Evolutionary conservation across 176 grass and related monocot species (phyloP).

Genomic region (Chloris gayana): DNA sequence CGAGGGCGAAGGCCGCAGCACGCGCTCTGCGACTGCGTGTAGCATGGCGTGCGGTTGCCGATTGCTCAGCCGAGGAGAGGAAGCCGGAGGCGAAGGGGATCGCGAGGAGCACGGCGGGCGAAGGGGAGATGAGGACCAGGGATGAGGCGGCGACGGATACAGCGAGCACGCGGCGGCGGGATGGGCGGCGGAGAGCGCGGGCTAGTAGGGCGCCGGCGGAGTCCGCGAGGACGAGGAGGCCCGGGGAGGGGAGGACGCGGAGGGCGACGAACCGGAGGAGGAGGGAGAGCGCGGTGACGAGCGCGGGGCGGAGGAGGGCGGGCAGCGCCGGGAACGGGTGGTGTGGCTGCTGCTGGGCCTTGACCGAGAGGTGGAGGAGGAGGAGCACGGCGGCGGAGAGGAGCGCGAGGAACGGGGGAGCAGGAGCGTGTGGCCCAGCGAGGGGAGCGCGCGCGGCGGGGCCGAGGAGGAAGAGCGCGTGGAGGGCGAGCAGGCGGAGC

Average conservation of each 20-base stretch:
- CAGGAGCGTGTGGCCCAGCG: constrained; percentile 33
- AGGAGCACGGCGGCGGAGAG: constrained; percentile 45
- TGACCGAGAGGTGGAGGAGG: constrained; percentile 38
- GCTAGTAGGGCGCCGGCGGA: constrained; percentile 67
- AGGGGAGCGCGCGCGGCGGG: constrained; percentile 43
- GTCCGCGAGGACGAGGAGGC: constrained; percentile 73
- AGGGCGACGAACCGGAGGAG: constrained; percentile 63
- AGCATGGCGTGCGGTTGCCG: constrained; percentile 45
- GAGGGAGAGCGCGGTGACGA: constrained; percentile 59
- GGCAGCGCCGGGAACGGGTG: constrained; percentile 45
- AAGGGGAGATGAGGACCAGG: constrained; percentile 48
- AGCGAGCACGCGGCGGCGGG: constrained; percentile 44
- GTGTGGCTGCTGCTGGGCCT: constrained; percentile 27
- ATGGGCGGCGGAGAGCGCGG: constrained; percentile 53
- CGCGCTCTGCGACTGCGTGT: constrained; percentile 53
- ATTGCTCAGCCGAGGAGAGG: constrained; percentile 61
- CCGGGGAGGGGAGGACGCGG: constrained; percentile 58
- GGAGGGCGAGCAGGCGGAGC: constrained; percentile 58
- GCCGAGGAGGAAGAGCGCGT: constrained; percentile 55
- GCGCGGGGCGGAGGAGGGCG: constrained; percentile 45
- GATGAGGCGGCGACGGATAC: constrained; percentile 52
- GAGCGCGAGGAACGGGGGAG: constrained; percentile 53
- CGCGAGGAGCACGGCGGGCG: constrained; percentile 42
- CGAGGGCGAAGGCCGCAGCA: constrained; percentile 57
- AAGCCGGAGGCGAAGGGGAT: constrained; percentile 64